phyloP scores from a whole-genome alignment of 257 asterid genomes.

The Cruciata laevipes region DNA sequence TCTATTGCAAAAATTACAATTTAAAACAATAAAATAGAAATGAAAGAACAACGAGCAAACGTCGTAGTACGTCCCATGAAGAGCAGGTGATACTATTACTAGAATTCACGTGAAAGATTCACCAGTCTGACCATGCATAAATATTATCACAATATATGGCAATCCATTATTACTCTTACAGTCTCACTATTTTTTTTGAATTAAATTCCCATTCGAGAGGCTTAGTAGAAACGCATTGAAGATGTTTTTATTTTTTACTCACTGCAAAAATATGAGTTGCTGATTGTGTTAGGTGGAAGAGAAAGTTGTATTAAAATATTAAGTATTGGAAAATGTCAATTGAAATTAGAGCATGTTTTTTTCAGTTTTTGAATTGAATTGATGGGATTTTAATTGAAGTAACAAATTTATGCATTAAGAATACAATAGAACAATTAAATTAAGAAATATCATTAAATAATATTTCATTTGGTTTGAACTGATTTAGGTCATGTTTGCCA shows the following conservation, averaged over 20 bases:
- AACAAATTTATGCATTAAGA: too few species aligned
- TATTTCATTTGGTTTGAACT: too few species aligned
- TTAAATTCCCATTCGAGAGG: neutral
- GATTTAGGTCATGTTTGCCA: too few species aligned
- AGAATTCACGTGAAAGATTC: slow-evolving; percentile 6
- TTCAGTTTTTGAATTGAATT: too few species aligned
- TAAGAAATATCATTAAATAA: too few species aligned
- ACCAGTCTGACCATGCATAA: neutral
- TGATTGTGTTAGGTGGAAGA: neutral
- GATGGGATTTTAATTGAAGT: too few species aligned
- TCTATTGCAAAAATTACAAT: neutral
- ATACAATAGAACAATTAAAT: too few species aligned
- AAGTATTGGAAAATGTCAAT: too few species aligned
- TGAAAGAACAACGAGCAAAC: neutral
- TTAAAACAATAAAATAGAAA: too few species aligned
- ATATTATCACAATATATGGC: neutral
- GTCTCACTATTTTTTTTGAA: neutral
- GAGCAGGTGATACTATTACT: slow-evolving; percentile 13
- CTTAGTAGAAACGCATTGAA: neutral
- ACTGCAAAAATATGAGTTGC: neutral
- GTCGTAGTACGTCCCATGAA: neutral
- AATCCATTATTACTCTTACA: neutral
- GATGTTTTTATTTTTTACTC: neutral
- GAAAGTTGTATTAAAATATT: too few species aligned
- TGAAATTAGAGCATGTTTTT: too few species aligned